Conservation (phyloP, 345 rosid species). For the Reutealis trisperma region DNA sequence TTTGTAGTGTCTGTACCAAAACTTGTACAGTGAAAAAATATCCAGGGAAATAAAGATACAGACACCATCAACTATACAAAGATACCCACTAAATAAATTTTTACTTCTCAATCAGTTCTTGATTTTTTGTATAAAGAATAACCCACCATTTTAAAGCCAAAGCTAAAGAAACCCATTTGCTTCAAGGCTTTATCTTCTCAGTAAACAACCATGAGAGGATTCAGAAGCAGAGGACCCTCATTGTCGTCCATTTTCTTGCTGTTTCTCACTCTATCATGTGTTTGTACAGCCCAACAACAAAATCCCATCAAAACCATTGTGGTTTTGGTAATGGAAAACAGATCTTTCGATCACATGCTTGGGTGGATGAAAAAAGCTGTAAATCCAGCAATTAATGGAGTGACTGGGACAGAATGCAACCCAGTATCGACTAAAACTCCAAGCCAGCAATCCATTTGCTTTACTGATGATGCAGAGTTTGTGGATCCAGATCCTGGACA, state of each 20-base stretch:
- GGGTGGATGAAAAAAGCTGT: conserved; percentile 93
- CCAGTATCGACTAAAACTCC: conserved; percentile 51
- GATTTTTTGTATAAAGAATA: not conserved
- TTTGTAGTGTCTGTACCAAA: conserved; percentile 11
- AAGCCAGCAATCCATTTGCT: conserved; percentile 56
- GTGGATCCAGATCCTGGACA: conserved; percentile 99
- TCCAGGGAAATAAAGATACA: not conserved
- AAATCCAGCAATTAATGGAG: conserved; percentile 74
- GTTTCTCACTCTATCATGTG: conserved; percentile 45
- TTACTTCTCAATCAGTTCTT: conserved; percentile 1
- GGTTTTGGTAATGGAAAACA: conserved; percentile 82
- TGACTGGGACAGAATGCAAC: conserved; percentile 88
- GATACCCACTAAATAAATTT: conserved; percentile 8
- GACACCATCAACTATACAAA: not conserved
- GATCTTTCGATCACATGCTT: conserved; percentile 89
- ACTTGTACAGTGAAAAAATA: conserved; percentile 1
- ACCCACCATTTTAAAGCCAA: not conserved
- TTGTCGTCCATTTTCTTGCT: conserved; percentile 42
- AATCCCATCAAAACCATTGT: conserved; percentile 79
- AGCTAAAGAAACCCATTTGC: conserved; percentile 7
- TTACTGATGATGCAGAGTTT: conserved; percentile 83
- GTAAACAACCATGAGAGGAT: conserved; percentile 30
- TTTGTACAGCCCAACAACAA: conserved; percentile 43
- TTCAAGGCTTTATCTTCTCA: not conserved
- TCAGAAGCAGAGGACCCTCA: conserved; percentile 33